A percentile compares a stretch with the other conserved stretches of the same genome.
phyloP scores from a whole-genome alignment of 257 asterid species.

The Vinca minor region DNA sequence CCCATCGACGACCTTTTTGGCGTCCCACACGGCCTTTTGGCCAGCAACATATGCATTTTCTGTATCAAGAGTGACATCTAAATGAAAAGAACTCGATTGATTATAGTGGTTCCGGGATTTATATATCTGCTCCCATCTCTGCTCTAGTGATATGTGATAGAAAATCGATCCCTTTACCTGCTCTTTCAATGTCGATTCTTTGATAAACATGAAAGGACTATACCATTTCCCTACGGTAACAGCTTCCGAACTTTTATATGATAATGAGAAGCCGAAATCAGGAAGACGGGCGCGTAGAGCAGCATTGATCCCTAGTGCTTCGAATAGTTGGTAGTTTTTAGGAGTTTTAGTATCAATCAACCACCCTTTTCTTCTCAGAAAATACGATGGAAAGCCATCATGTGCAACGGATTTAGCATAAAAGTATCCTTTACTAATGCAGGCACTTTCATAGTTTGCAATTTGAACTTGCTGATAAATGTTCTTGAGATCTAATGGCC shows the following conservation, averaged over 20 bases:
- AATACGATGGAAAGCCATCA: slow-evolving; percentile 8
- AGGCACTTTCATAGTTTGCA: background rate
- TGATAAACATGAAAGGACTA: slow-evolving; percentile 47
- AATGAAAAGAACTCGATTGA: slow-evolving; percentile 15
- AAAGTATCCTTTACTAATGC: background rate
- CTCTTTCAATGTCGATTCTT: slow-evolving; percentile 35
- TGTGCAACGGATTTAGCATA: slow-evolving; percentile 8
- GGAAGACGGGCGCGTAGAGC: slow-evolving; percentile 2
- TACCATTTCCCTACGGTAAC: slow-evolving; percentile 47
- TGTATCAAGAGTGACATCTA: slow-evolving; percentile 33
- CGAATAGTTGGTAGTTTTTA: slow-evolving; percentile 3
- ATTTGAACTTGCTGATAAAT: slow-evolving; percentile 39
- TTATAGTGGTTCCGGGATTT: slow-evolving; percentile 14
- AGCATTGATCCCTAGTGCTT: slow-evolving; percentile 10
- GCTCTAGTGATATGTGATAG: slow-evolving; percentile 48
- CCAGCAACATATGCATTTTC: slow-evolving; percentile 26
- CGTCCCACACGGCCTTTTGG: slow-evolving; percentile 29
- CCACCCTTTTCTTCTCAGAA: slow-evolving; percentile 18
- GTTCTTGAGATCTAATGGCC: slow-evolving; percentile 48
- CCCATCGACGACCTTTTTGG: slow-evolving; percentile 18
- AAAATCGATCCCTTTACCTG: slow-evolving; percentile 42
- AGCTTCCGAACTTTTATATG: slow-evolving; percentile 1
- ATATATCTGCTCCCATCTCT: slow-evolving; percentile 50
- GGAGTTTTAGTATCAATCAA: slow-evolving; percentile 5
- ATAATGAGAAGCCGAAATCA: slow-evolving; percentile 1